phyloP scores from a whole-genome alignment of 139 green algal species.

The Tetraselmis chui region DNA sequence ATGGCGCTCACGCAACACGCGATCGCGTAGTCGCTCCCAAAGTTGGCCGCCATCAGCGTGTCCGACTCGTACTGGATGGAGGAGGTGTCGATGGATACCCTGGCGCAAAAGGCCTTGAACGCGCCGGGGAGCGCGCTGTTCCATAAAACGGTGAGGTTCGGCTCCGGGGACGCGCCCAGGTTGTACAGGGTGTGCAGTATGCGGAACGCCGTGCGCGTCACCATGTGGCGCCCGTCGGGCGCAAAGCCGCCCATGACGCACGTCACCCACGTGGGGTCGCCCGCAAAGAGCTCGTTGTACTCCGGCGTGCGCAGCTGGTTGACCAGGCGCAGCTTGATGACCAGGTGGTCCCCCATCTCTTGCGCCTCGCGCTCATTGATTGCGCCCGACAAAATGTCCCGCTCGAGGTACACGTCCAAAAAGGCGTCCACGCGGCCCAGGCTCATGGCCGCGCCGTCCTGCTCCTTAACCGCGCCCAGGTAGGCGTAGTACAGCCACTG shows the following conservation, averaged over 20 bases:
- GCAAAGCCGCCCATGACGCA: conserved; percentile 49
- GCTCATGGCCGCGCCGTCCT: conserved; percentile 71
- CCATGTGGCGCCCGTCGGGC: conserved; percentile 39
- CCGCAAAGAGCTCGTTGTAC: conserved; percentile 72
- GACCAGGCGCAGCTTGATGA: conserved; percentile 47
- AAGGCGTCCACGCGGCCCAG: conserved; percentile 73
- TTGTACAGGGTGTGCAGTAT: conserved; percentile 67
- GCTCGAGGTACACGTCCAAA: conserved; percentile 66
- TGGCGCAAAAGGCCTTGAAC: conserved; percentile 64
- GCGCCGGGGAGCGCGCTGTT: conserved; percentile 38
- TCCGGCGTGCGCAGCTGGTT: conserved; percentile 65
- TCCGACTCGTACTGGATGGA: conserved; percentile 69
- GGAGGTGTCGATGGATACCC: conserved; percentile 46
- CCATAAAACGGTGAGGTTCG: conserved; percentile 71
- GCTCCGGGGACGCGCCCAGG: conserved; percentile 60
- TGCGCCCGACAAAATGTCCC: conserved; percentile 31
- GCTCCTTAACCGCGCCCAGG: conserved; percentile 66
- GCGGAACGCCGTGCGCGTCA: conserved; percentile 63
- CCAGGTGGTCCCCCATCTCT: conserved; percentile 60
- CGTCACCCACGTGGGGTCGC: conserved; percentile 73
- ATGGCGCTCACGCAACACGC: conserved; percentile 71
- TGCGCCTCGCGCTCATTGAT: conserved; percentile 48
- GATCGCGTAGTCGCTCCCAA: conserved; percentile 62
- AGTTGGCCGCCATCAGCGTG: conserved; percentile 46
- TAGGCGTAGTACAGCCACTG: conserved; percentile 73